Evolutionary conservation across 2,329 filamentous ascomycete species (phyloP).

Genomic region (Epichloe baconii): DNA sequence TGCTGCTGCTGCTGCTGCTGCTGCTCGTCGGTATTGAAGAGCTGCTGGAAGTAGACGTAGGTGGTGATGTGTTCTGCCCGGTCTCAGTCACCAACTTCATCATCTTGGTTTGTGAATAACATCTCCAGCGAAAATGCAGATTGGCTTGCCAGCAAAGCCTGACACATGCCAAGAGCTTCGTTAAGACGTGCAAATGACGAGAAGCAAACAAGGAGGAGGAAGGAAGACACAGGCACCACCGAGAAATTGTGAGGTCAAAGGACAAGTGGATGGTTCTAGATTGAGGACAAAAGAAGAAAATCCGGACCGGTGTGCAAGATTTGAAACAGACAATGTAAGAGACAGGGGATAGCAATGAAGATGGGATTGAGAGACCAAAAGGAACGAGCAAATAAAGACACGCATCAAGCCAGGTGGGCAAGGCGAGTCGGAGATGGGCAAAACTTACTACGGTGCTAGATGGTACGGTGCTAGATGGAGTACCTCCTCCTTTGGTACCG

Average conservation of each 20-base stretch:
- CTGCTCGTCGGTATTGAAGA: conserved; percentile 13
- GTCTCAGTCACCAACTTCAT: conserved; percentile 22
- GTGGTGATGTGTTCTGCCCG: conserved; percentile 20
- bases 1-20: conserved; percentile 1
- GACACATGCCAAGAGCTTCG: neutral
- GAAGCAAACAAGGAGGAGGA: neutral
- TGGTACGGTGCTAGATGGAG: conserved; percentile 13
- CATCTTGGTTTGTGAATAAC: conserved; percentile 13
- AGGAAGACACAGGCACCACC: neutral
- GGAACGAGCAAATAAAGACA: neutral
- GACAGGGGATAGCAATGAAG: neutral
- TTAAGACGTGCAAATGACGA: conserved; percentile 3
- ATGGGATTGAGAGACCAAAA: neutral
- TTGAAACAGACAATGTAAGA: neutral
- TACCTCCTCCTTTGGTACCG: conserved; percentile 33
- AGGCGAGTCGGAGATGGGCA: conserved; percentile 1
- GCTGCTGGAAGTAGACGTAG: conserved; percentile 8
- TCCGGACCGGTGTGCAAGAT: too few relatives aligned
- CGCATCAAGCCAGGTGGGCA: neutral
- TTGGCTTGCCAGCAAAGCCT: conserved; percentile 9
- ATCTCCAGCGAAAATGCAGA: conserved; percentile 6
- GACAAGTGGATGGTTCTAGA: too few relatives aligned
- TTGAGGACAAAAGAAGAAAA: too few relatives aligned
- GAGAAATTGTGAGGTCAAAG: too few relatives aligned
- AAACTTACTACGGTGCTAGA: conserved; percentile 17